Evolutionary conservation across 31 red algal species (phyloP).

Genomic region (Odonthalia washingtoniensis): DNA sequence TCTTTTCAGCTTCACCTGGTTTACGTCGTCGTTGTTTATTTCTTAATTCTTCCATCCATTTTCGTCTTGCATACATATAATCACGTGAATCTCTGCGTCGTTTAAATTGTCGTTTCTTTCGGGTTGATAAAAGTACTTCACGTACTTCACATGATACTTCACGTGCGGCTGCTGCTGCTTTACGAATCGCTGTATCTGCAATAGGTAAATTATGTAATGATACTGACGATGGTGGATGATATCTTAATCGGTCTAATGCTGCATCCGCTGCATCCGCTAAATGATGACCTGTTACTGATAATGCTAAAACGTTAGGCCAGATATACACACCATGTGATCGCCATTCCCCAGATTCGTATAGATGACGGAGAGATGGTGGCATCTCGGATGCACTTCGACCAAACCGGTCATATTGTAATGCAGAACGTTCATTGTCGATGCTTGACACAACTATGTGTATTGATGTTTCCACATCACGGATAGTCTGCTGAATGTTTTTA

Average conservation of each 20-base stretch:
- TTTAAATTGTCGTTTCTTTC: not conserved
- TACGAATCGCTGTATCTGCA: constrained; percentile 31
- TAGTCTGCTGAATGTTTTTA: constrained; percentile 12
- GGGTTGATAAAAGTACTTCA: constrained; percentile 6
- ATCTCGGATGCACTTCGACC: constrained; percentile 68
- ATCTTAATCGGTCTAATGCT: constrained; percentile 34
- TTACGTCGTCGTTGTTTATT: not conserved
- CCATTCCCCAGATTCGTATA: constrained; percentile 63
- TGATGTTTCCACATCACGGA: constrained; percentile 49
- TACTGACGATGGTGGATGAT: constrained; percentile 22
- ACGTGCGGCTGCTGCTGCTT: constrained; percentile 32
- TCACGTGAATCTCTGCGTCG: not conserved
- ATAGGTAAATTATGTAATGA: constrained; percentile 6
- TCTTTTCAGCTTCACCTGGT: not conserved
- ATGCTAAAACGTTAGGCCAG: constrained; percentile 56
- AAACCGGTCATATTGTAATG: constrained; percentile 65
- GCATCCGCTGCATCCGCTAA: constrained; percentile 49
- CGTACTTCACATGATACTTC: not conserved
- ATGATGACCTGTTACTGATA: constrained; percentile 52
- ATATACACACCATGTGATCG: constrained; percentile 58
- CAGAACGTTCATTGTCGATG: constrained; percentile 52
- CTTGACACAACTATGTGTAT: constrained; percentile 47
- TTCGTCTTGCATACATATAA: constrained; percentile 50
- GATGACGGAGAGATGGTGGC: constrained; percentile 59
- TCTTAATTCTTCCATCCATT: constrained; percentile 38